Conservation (phyloP, 768 basidiomycete genomes). For the Lepiota brunneoincarnata region DNA sequence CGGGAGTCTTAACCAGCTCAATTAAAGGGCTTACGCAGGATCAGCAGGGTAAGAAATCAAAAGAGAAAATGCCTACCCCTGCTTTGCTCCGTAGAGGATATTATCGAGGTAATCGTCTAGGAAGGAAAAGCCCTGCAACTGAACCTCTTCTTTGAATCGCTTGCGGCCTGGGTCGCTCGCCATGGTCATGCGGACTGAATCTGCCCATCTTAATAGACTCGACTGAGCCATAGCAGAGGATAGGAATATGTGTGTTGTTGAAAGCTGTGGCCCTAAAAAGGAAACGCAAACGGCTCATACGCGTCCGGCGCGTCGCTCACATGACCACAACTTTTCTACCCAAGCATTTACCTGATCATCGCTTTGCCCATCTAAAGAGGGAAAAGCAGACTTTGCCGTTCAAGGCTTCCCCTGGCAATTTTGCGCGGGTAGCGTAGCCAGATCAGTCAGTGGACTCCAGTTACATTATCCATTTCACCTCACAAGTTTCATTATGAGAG, state of each 20-base stretch:
- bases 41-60: constrained; percentile 1
- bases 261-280: constrained; percentile 1
- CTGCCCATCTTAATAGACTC: constrained; percentile 70
- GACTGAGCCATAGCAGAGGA: constrained; percentile 32
- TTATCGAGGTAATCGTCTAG: constrained; percentile 76
- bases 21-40: constrained; percentile 56
- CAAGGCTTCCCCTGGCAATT: no score
- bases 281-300: background rate
- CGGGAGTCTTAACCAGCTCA: constrained; percentile 82
- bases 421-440: no score
- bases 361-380: no score
- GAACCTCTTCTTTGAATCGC: constrained; percentile 69
- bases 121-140: constrained; percentile 74
- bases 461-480: no score
- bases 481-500: no score
- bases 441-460: no score
- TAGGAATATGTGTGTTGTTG: background rate
- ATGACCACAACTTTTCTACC: constrained; percentile 18
- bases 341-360: background rate
- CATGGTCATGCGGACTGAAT: constrained; percentile 65
- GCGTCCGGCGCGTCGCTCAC: constrained; percentile 21
- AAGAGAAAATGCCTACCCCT: constrained; percentile 48
- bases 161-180: constrained; percentile 69
- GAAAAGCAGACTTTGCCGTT: no score
- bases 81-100: constrained; percentile 62